Evolutionary conservation across 2,329 filamentous ascomycete genomes (phyloP).

Genomic region (Penicillium concentricum): DNA sequence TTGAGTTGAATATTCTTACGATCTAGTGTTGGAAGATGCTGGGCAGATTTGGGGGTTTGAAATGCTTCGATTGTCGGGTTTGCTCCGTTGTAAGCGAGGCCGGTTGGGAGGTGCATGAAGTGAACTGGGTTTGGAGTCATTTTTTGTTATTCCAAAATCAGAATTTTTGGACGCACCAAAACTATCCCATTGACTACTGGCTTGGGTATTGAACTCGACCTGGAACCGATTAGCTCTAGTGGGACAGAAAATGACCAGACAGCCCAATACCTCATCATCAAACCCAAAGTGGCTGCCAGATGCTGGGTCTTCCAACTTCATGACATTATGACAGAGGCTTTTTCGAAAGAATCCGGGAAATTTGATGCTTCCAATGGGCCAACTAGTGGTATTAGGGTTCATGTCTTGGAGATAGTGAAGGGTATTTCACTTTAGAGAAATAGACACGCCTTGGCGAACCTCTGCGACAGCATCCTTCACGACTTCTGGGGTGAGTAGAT

Average conservation of each 20-base stretch:
- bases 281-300: slow-evolving; percentile 39
- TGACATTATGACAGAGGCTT: slow-evolving; percentile 30
- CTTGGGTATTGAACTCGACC: slow-evolving; percentile 49
- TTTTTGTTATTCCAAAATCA: background rate
- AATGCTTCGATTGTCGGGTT: slow-evolving; percentile 27
- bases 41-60: slow-evolving; percentile 1
- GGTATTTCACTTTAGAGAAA: slow-evolving; percentile 45
- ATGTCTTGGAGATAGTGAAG: background rate
- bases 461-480: slow-evolving; percentile 44
- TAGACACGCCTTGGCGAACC: slow-evolving; percentile 41
- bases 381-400: slow-evolving; percentile 7
- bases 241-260: background rate
- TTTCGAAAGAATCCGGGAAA: slow-evolving; percentile 38
- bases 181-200: slow-evolving; percentile 48
- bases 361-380: slow-evolving; percentile 33
- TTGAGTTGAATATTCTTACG: slow-evolving; percentile 3
- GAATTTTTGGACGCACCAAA: slow-evolving; percentile 35
- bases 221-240: background rate
- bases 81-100: slow-evolving; percentile 34
- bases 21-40: slow-evolving; percentile 25
- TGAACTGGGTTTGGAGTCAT: slow-evolving; percentile 16
- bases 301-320: slow-evolving; percentile 29
- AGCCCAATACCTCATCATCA: slow-evolving; percentile 42
- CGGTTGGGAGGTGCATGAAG: slow-evolving; percentile 24
- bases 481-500: slow-evolving; percentile 46